Evolutionary conservation across 1,139 yeast genomes (phyloP).

Genomic region (Hyphopichia pseudoburtonii): DNA sequence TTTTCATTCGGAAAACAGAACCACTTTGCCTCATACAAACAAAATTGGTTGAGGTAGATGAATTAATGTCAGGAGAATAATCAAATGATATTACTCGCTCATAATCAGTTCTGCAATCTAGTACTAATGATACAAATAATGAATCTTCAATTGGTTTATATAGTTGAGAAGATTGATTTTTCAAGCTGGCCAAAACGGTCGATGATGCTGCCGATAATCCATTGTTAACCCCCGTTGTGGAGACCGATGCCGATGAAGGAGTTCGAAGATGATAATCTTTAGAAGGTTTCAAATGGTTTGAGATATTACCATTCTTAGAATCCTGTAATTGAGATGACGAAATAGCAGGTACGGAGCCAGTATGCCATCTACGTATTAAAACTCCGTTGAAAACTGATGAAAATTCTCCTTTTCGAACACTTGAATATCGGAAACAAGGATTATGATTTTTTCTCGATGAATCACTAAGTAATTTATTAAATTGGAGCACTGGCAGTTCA

Average conservation of each 20-base stretch:
- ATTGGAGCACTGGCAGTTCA: constrained; percentile 63
- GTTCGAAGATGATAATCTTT: background rate
- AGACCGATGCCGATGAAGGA: background rate
- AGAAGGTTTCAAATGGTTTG: background rate
- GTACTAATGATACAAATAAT: constrained; percentile 72
- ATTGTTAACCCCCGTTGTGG: background rate
- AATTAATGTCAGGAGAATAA: constrained; percentile 59
- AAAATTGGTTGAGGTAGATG: constrained; percentile 52
- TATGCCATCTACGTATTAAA: constrained; percentile 77
- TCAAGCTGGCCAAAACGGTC: constrained; percentile 27
- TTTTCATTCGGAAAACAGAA: constrained; percentile 78
- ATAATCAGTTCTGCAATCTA: constrained; percentile 72
- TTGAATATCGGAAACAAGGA: constrained; percentile 70
- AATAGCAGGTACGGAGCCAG: constrained; percentile 57
- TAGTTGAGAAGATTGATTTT: constrained; percentile 34
- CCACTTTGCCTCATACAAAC: constrained; percentile 92
- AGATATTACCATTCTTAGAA: background rate
- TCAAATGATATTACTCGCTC: constrained; percentile 86
- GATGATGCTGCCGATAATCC: constrained; percentile 1
- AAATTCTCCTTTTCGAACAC: constrained; percentile 69
- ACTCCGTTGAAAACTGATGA: constrained; percentile 76
- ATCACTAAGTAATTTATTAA: constrained; percentile 68
- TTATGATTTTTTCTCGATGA: constrained; percentile 60
- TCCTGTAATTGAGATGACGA: constrained; percentile 2
- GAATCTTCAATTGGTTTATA: constrained; percentile 48